Percentiles rank a stretch among this genome's conserved stretches.
These are phyloP conservation scores for Rubroshorea leprosula DNA, from an alignment of 345 rosid species.

Conservation along the genomic window DNA sequence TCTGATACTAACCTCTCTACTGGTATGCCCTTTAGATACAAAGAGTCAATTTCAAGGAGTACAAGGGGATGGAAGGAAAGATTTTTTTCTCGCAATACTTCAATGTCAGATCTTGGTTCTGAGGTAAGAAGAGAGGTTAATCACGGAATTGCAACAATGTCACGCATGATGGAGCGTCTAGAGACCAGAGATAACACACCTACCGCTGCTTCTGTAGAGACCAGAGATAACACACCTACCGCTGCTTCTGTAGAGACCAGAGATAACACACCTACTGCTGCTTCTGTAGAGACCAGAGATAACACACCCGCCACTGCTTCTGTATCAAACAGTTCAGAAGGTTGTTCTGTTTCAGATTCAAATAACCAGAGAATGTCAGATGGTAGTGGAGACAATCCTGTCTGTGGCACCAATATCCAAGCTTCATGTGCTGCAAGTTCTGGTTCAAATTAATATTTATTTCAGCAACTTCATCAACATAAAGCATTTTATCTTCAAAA, in stretches of 20 bases:
- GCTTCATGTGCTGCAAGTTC: conserved; percentile 45
- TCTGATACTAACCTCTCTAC: not conserved
- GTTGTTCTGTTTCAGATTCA: conserved; percentile 32
- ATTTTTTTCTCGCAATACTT: conserved; percentile 69
- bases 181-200: conserved; percentile 49
- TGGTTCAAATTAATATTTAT: conserved; percentile 37
- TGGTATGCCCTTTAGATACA: conserved; percentile 45
- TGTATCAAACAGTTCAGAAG: conserved; percentile 39
- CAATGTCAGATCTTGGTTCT: conserved; percentile 64
- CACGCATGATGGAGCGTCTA: conserved; percentile 76
- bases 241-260: conserved; percentile 35
- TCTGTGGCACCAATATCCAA: conserved; percentile 29
- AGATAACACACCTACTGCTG: conserved; percentile 34
- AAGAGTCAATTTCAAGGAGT: conserved; percentile 88
- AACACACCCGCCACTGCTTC: conserved; percentile 32
- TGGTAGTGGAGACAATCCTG: conserved; percentile 24
- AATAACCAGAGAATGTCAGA: conserved; percentile 31
- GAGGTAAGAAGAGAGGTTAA: conserved; percentile 81
- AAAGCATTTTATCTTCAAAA: conserved; percentile 13
- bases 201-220: conserved; percentile 33
- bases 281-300: conserved; percentile 58
- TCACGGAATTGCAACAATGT: conserved; percentile 80
- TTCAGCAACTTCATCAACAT: conserved; percentile 13
- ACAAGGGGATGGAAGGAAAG: conserved; percentile 92
- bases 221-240: conserved; percentile 35